Evolutionary conservation across 495 filamentous ascomycete species (phyloP), one percentile per base, ranked within the genome.

Genomic region (Neurospora cerealis): DNA sequence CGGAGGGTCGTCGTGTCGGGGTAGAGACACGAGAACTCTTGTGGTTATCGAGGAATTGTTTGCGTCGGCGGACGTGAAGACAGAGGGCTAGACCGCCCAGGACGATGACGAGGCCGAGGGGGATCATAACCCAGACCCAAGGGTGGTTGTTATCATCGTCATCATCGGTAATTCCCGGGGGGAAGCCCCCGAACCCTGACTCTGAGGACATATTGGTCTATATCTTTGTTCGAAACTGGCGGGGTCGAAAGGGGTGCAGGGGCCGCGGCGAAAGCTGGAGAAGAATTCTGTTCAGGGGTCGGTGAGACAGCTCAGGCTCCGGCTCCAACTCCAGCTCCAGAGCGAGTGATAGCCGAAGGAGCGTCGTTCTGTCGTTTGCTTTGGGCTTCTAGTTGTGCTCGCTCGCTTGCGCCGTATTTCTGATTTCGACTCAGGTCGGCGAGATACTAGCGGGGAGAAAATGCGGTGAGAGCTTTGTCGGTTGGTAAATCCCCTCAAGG

Each of bases 111-210:
- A 75, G 66, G 69, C 73, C 69, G 62, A 80, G 69, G 19, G 78
- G 78, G 54, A 79, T 76, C 15, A 79, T 72, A 46, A 78, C 74
- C 74, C 74, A 79, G 24, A 72, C 70, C 77, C 54, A 66, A 66
- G 54, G 54, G 32, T 66, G 54, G 28, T 66, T 66, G 28, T 66
- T 66, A 36, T 34, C 28, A 34, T 66, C 54, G 28, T 34, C 54
- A 7, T 66, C 54, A 36, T 62, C 54, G 54, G 54, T 19, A 3
- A 34, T 9, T 36, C 28, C 54, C 6, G 54, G 28, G 32, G 54
- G 13, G 28, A 34, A 66, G 54, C 28, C 54, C 54, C 54, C 54
- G 54, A 66, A 66, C 54, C 54, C 54, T 66, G 54, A 36, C 28
- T 15, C 54, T 36, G 28, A 66, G 54, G 54, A 66, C 54, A 66